phyloP scores from a whole-genome alignment of 2,329 filamentous ascomycete species.

The Pseudogymnoascus sp. region DNA sequence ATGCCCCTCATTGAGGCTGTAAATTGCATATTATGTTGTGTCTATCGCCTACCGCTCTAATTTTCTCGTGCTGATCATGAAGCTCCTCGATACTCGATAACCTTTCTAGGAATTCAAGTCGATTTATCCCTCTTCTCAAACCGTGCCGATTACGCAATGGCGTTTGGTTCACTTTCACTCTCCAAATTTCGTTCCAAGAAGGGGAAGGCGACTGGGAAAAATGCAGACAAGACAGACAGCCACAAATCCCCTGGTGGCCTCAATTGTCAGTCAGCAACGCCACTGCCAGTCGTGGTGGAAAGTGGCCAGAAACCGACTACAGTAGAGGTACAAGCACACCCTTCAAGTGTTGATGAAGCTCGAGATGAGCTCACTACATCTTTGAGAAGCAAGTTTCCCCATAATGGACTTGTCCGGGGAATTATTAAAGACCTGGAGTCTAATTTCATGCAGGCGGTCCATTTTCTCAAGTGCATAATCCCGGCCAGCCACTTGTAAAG shows the following conservation, averaged over 20 bases:
- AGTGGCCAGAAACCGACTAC: not conserved
- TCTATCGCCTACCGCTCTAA: not conserved
- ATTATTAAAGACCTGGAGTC: not conserved
- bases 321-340: not conserved
- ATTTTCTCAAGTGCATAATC: not conserved
- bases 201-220: not conserved
- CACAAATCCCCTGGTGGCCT: not conserved
- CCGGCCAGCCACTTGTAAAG: not conserved
- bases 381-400: not conserved
- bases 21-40: not conserved
- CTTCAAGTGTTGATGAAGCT: not conserved
- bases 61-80: not conserved
- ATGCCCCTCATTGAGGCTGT: not conserved
- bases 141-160: not conserved
- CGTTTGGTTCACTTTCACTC: not conserved
- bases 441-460: not conserved
- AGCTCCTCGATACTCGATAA: not conserved
- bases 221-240: not conserved
- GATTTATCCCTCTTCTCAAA: not conserved
- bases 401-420: not conserved
- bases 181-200: not conserved
- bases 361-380: not conserved
- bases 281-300: not conserved
- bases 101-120: not conserved
- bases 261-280: not conserved